Evolutionary conservation across 129 eudicot genomes (phyloP).

Genomic region (Logfia minima): DNA sequence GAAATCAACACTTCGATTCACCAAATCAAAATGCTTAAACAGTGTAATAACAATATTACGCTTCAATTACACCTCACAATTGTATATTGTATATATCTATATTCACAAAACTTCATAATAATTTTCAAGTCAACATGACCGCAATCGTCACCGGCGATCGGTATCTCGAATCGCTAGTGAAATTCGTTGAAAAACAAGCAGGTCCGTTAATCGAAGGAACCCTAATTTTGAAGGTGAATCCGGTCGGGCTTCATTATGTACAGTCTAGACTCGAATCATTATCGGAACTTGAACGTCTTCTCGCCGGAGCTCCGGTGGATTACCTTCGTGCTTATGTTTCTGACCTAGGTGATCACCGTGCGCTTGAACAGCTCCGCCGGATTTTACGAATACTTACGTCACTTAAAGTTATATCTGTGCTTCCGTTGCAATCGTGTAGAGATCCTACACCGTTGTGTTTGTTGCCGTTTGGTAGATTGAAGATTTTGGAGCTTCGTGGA

Average conservation of each 20-base stretch:
- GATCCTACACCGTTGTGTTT: conserved; percentile 76
- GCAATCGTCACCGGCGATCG: conserved; percentile 79
- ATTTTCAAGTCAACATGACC: conserved; percentile 20
- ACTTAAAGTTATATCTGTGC: conserved; percentile 65
- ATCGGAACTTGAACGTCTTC: conserved; percentile 69
- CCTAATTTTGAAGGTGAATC: conserved; percentile 60
- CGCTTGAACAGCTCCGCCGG: conserved; percentile 84
- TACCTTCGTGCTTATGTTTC: conserved; percentile 86
- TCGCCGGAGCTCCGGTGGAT: conserved; percentile 87
- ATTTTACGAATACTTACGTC: conserved; percentile 65
- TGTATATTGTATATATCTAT: too few species aligned
- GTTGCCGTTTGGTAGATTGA: conserved; percentile 68
- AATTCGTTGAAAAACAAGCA: conserved; percentile 72
- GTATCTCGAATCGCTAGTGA: conserved; percentile 77
- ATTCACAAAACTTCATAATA: too few species aligned
- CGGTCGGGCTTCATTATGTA: conserved; percentile 81
- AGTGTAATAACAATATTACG: background rate
- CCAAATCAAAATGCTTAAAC: background rate
- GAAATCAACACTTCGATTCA: background rate
- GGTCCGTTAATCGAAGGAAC: conserved; percentile 73
- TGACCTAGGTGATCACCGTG: conserved; percentile 92
- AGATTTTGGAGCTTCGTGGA: conserved; percentile 82
- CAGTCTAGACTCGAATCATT: conserved; percentile 87
- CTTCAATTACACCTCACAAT: background rate
- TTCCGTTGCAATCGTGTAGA: conserved; percentile 50